Percentiles rank a stretch among this genome's conserved stretches.
phyloP scores from a whole-genome alignment of 257 asterid genomes.

The Coffea eugenioides region DNA sequence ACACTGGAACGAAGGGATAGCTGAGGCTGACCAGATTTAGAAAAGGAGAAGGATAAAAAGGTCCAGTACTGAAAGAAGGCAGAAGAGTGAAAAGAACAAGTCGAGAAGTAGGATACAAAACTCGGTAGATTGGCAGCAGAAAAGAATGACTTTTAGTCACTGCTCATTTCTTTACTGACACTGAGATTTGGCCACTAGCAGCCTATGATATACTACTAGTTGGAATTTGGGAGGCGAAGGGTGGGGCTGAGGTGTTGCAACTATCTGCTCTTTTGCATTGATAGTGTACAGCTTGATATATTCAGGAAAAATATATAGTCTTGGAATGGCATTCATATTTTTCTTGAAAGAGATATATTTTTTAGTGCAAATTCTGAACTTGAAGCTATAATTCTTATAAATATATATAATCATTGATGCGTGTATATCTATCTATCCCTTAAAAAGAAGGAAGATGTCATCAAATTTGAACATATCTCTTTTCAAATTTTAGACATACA shows the following conservation, averaged over 20 bases:
- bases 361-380: too few species aligned
- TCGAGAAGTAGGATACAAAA: conserved; percentile 43
- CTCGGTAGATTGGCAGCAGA: conserved; percentile 26
- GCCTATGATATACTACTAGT: conserved; percentile 25
- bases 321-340: neutral
- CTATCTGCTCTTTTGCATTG: too few species aligned
- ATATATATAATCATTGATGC: too few species aligned
- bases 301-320: too few species aligned
- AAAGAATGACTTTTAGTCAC: conserved; percentile 25
- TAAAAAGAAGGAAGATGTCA: too few species aligned
- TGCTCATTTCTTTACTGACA: conserved; percentile 30
- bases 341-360: too few species aligned
- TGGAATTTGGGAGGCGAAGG: conserved; percentile 1
- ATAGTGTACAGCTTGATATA: too few species aligned
- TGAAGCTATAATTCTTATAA: too few species aligned
- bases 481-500: too few species aligned
- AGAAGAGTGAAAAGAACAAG: conserved; percentile 65
- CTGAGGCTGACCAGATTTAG: neutral
- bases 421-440: too few species aligned
- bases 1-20: neutral
- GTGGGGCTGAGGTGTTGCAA: too few species aligned
- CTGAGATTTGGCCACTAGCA: conserved; percentile 38
- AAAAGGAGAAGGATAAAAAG: neutral
- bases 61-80: conserved; percentile 12
- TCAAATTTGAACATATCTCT: too few species aligned